phyloP scores from a whole-genome alignment of 129 eudicot species.

The Escallonia rubra region DNA sequence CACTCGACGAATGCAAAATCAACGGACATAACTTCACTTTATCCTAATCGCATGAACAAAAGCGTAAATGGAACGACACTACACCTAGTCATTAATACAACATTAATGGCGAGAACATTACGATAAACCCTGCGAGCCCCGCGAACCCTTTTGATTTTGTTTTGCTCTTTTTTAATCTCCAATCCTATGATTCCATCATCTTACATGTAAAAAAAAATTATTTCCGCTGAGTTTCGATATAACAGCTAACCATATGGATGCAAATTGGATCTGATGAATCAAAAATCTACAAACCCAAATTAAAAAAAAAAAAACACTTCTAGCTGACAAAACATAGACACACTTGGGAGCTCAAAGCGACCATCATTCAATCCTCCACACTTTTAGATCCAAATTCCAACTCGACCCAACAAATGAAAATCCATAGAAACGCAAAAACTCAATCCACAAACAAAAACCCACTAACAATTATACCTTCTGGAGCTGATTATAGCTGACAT shows the following conservation, averaged over 20 bases:
- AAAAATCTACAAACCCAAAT: not conserved
- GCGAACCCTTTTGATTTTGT: not conserved
- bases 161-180: not conserved
- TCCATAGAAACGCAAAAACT: conserved; percentile 8
- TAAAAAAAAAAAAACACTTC: not conserved
- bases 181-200: not conserved
- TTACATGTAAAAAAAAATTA: not conserved
- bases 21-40: not conserved
- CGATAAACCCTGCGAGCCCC: not conserved
- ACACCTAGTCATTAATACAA: not conserved
- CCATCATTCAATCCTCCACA: not conserved
- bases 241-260: not conserved
- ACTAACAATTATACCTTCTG: conserved; percentile 62
- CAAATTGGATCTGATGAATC: conserved; percentile 1
- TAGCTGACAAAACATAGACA: not conserved
- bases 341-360: not conserved
- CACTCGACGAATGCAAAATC: not conserved
- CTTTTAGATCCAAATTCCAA: conserved; percentile 18
- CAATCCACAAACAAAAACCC: conserved; percentile 4
- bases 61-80: not conserved
- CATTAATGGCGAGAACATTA: not conserved
- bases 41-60: not conserved
- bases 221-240: too few species aligned
- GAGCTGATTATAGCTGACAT: conserved; percentile 72
- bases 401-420: conserved; percentile 8